Evolutionary conservation across 108 stramenopile species (phyloP).

Genomic region (Epithemia pelagica): DNA sequence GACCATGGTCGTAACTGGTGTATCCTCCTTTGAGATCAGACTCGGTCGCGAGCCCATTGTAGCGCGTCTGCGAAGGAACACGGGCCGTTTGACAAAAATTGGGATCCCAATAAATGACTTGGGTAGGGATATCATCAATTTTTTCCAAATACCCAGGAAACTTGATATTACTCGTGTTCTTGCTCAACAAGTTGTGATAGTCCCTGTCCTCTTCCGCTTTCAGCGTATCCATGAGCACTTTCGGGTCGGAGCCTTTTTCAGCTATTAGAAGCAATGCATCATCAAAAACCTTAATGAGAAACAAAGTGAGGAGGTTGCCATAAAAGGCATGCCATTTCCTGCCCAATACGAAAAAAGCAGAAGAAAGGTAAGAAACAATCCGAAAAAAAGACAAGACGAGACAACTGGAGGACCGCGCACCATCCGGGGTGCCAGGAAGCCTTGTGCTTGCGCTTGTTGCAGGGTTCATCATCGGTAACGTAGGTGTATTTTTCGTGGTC

Average conservation of each 20-base stretch:
- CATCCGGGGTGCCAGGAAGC: slow-evolving; percentile 51
- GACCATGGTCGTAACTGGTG: slow-evolving; percentile 11
- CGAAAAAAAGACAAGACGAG: neutral
- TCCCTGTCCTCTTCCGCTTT: neutral
- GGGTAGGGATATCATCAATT: neutral
- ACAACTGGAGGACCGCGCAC: neutral
- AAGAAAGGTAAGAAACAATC: neutral
- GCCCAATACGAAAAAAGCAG: neutral
- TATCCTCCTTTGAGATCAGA: neutral
- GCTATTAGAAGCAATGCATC: slow-evolving; percentile 2
- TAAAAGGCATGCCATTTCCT: slow-evolving; percentile 25
- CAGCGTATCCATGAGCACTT: neutral
- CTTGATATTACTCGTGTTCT: neutral
- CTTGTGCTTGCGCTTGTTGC: slow-evolving; percentile 12
- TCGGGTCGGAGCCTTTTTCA: neutral
- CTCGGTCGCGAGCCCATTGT: slow-evolving; percentile 27
- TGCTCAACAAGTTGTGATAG: neutral
- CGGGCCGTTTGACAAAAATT: slow-evolving; percentile 39
- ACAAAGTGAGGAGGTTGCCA: slow-evolving; percentile 36
- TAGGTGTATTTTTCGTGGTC: slow-evolving; percentile 20
- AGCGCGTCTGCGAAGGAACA: slow-evolving; percentile 36
- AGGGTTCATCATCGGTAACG: slow-evolving; percentile 7
- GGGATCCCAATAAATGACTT: slow-evolving; percentile 15
- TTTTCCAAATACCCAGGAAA: neutral
- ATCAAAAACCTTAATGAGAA: slow-evolving; percentile 12